These are phyloP conservation scores for Phytophthora capsici DNA, from an alignment of 352 stramenopile species.

Conservation along the genomic window DNA sequence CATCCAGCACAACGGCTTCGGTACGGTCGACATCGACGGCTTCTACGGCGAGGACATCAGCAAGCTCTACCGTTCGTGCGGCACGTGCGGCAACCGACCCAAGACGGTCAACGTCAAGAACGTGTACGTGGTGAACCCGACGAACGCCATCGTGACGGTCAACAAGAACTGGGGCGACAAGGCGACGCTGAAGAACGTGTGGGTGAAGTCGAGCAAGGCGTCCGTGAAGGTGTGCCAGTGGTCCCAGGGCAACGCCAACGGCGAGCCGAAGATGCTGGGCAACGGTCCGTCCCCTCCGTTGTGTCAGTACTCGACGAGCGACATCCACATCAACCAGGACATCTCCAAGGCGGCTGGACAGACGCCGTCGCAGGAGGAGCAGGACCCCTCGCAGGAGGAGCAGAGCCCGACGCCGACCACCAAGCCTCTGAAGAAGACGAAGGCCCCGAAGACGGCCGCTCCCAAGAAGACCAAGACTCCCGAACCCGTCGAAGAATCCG, in stretches of 20 bases:
- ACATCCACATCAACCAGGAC: conserved; percentile 30
- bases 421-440: background rate
- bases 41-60: background rate
- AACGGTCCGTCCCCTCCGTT: background rate
- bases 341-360: conserved; percentile 7
- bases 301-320: conserved; percentile 25
- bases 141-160: background rate
- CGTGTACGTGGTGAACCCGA: background rate
- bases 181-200: too few species aligned
- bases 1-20: background rate
- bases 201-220: too few species aligned
- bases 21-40: background rate
- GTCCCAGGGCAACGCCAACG: background rate
- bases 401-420: background rate
- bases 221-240: background rate
- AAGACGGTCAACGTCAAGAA: background rate
- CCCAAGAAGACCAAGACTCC: background rate
- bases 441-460: conserved; percentile 5
- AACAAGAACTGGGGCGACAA: background rate
- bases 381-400: too few species aligned
- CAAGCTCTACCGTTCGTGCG: background rate
- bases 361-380: background rate
- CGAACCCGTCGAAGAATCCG: background rate
- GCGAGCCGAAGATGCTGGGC: background rate
- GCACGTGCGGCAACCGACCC: background rate